phyloP scores from a whole-genome alignment of 2,329 filamentous ascomycete genomes.

The Sordariomycetes sp. region DNA sequence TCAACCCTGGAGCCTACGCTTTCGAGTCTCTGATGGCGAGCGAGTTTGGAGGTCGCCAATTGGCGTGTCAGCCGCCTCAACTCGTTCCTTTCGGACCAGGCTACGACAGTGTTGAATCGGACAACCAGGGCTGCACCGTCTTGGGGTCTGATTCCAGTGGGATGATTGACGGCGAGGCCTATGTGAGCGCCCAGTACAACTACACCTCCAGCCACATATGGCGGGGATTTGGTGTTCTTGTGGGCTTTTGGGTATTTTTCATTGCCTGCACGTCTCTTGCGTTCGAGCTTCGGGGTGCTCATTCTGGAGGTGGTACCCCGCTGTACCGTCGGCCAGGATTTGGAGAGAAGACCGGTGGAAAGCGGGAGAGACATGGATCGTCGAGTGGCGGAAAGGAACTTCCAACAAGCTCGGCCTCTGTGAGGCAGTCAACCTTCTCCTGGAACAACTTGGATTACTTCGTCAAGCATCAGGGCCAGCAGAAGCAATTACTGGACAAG shows the following conservation, averaged over 20 bases:
- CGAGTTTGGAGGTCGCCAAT: constrained; percentile 44
- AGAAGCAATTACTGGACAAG: constrained; percentile 45
- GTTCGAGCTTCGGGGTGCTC: constrained; percentile 51
- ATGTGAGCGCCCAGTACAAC: constrained; percentile 38
- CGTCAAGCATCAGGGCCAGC: constrained; percentile 51
- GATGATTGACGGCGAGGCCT: constrained; percentile 42
- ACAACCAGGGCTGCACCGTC: constrained; percentile 45
- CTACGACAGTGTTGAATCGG: constrained; percentile 10
- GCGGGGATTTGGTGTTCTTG: constrained; percentile 70
- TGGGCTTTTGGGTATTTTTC: constrained; percentile 67
- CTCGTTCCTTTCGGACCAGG: constrained; percentile 42
- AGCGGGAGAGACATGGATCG: constrained; percentile 24
- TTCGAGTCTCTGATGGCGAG: constrained; percentile 60
- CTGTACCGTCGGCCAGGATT: constrained; percentile 30
- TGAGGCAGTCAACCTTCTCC: constrained; percentile 55
- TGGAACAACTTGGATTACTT: constrained; percentile 62
- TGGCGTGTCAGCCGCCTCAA: constrained; percentile 48
- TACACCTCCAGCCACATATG: constrained; percentile 52
- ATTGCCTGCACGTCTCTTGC: constrained; percentile 60
- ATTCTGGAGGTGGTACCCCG: constrained; percentile 55
- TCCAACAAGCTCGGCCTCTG: constrained; percentile 16
- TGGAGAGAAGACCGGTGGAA: constrained; percentile 19
- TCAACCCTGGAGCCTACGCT: constrained; percentile 43
- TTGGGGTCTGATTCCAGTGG: constrained; percentile 32
- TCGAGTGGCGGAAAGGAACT: constrained; percentile 17